Percentiles rank a stretch among this genome's conserved stretches.
These are phyloP conservation scores for Exophiala viscosa DNA, from an alignment of 2,329 filamentous ascomycete genomes.

Conservation along the genomic window DNA sequence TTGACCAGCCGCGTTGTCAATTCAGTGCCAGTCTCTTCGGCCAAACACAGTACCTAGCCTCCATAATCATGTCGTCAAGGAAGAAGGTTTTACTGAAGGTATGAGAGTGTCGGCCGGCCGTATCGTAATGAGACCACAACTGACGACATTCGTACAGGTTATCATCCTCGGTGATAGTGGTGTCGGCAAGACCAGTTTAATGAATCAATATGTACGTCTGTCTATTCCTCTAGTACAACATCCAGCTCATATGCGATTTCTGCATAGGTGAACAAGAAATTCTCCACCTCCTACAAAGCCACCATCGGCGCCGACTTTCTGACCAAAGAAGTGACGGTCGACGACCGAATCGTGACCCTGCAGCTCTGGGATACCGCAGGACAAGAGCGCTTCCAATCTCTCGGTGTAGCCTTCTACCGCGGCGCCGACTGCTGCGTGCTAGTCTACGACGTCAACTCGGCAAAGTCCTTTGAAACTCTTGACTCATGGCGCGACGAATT, in stretches of 20 bases:
- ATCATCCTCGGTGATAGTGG: constrained; percentile 99
- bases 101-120: constrained; percentile 30
- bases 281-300: constrained; percentile 98
- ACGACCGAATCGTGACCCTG: constrained; percentile 97
- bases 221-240: background rate
- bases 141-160: constrained; percentile 57
- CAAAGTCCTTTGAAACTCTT: constrained; percentile 96
- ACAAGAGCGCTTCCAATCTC: constrained; percentile 94
- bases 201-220: constrained; percentile 98
- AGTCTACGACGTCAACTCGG: constrained; percentile 98
- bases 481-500: constrained; percentile 99
- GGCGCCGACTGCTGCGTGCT: constrained; percentile 97
- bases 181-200: constrained; percentile 98
- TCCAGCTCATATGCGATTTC: constrained; percentile 1
- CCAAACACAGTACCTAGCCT: background rate
- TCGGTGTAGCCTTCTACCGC: constrained; percentile 95
- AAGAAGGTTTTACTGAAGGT: constrained; percentile 94
- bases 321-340: constrained; percentile 94
- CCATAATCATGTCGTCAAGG: constrained; percentile 63
- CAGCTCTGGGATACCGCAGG: constrained; percentile 99
- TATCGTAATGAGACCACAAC: constrained; percentile 6
- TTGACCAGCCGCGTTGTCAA: background rate
- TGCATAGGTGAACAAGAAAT: constrained; percentile 96
- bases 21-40: background rate
- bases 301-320: constrained; percentile 98